Conservation (phyloP, 371 early-diverging fungal species). For the Mortierella sp. region DNA sequence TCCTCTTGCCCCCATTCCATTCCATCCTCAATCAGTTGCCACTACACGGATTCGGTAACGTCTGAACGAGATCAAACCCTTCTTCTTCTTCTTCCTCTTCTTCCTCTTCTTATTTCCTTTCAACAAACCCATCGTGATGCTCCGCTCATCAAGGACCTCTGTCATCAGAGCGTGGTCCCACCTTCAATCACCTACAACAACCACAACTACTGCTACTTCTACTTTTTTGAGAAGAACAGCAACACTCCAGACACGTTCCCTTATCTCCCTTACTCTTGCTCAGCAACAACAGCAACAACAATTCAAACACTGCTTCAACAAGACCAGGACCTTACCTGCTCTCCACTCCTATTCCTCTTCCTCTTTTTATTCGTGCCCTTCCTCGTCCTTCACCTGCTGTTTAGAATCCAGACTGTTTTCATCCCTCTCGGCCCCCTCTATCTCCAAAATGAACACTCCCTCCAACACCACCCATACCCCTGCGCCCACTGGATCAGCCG, state of each 20-base stretch:
- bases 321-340: constrained; percentile 9
- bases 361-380: background rate
- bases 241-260: background rate
- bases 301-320: background rate
- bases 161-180: background rate
- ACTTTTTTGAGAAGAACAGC: too few relatives aligned
- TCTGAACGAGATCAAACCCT: background rate
- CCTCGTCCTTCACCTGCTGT: background rate
- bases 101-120: background rate
- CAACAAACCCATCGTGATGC: background rate
- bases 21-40: background rate
- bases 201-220: too few relatives aligned
- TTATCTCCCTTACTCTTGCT: background rate
- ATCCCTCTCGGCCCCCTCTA: background rate
- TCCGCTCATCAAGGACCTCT: background rate
- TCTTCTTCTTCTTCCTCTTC: background rate
- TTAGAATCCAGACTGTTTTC: constrained; percentile 4
- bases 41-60: constrained; percentile 3
- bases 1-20: background rate
- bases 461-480: background rate
- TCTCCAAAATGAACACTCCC: constrained; percentile 12
- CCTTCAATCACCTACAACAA: background rate
- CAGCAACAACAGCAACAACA: background rate
- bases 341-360: background rate
- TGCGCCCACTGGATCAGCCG: background rate